These are phyloP conservation scores for Takashimella tepidaria DNA, from an alignment of 1,284 basidiomycete genomes.

Conservation along the genomic window DNA sequence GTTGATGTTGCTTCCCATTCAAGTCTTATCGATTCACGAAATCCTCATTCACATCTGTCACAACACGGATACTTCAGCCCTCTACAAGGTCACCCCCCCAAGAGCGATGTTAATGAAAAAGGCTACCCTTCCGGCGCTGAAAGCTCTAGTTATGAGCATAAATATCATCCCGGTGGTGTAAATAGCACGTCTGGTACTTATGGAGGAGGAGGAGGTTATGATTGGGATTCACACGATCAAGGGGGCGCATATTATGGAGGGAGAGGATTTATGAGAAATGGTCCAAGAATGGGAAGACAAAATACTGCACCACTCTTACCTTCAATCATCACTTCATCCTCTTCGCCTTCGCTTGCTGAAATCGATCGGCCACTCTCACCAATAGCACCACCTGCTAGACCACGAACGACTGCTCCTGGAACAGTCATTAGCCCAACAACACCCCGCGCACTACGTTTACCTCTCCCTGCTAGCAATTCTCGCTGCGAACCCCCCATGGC, in stretches of 20 bases:
- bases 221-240: not conserved
- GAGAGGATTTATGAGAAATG: conserved; percentile 31
- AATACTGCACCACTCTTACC: conserved; percentile 1
- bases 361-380: not conserved
- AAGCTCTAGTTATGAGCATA: not conserved
- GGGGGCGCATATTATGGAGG: conserved; percentile 18
- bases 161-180: too few species aligned
- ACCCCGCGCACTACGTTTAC: conserved; percentile 17
- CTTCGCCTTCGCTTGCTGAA: conserved; percentile 5
- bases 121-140: not conserved
- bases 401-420: not conserved
- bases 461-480: conserved; percentile 1
- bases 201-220: not conserved
- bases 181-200: not conserved
- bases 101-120: not conserved
- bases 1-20: not conserved
- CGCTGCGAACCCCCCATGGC: conserved; percentile 14
- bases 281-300: conserved; percentile 22
- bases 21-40: conserved; percentile 3
- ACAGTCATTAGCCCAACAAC: conserved; percentile 19
- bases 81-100: not conserved
- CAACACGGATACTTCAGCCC: not conserved
- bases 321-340: not conserved
- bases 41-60: not conserved
- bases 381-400: not conserved